Evolutionary conservation across 2,329 filamentous ascomycete genomes (phyloP), one percentile per base, ranked within the genome.

Genomic region (Cladophialophora psammophila): DNA sequence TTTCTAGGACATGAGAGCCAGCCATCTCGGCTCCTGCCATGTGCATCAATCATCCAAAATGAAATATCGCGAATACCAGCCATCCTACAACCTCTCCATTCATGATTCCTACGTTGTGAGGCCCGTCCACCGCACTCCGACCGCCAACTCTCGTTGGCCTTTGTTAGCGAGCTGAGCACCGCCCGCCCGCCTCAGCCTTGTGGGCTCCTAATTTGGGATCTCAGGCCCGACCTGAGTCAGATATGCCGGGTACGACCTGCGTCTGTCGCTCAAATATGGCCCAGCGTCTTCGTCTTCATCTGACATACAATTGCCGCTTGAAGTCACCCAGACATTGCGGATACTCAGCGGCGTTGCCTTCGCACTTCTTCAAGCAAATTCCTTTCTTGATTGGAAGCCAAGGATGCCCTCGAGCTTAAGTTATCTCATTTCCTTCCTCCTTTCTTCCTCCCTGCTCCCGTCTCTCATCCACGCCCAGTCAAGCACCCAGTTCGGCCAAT

Each of bases 171-270:
- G 34, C 32, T 40, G 36, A 61, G 40, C 57, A 60, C 36, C 9
- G 18, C 20, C 59, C 42, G 59, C 59, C 59, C 59, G 18, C 42
- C 58, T 18, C 57, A 54, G 59, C 59, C 59, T 61, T 61, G 48
- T 13, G 34, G 45, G 12, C 34, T 15, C 42, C 59, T 52, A 61
- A 61, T 36, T 61, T 61, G 59, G 59, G 59, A 38, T 38, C 18
- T 45, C 35, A 26, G 45, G 32, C 45, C 45, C 10, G 48, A 55
- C 45, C 45, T 53, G 59, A 53, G 59, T 61, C 31, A 61, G 59
- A 61, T 26, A 3, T 13, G 10, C 18, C n/a, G n/a, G n/a, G n/a
- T n/a, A n/a, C n/a, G 40, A 15, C 18, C 40, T 45, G 15, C n/a
- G 15, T 20, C 40, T 50, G 18, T 26, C 26, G 45, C 26, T 50